Evolutionary conservation across 768 basidiomycete genomes (phyloP).

Genomic region (Dendrothele bispora): DNA sequence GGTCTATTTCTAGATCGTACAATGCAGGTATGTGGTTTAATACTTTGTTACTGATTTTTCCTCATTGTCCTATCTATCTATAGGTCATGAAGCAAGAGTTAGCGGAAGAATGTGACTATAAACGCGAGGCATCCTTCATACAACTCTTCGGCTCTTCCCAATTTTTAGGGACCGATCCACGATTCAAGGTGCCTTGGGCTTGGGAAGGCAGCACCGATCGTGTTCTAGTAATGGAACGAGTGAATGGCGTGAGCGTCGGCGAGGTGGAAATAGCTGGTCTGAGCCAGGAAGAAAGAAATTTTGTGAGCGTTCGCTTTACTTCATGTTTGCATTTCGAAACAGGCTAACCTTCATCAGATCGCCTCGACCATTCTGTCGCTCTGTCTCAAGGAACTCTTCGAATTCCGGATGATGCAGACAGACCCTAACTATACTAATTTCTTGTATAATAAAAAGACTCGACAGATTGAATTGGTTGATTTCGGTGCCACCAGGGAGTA

Average conservation of each 20-base stretch:
- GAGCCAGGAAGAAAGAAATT: slow-evolving; percentile 68
- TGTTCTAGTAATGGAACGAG: slow-evolving; percentile 88
- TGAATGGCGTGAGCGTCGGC: slow-evolving; percentile 80
- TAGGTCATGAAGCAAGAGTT: slow-evolving; percentile 89
- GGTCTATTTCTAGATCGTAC: slow-evolving; percentile 91
- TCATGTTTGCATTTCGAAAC: background rate
- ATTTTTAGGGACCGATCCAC: slow-evolving; percentile 47
- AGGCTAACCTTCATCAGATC: slow-evolving; percentile 52
- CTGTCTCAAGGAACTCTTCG: slow-evolving; percentile 87
- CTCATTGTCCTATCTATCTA: background rate
- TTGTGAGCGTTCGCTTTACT: slow-evolving; percentile 10
- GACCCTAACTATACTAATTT: slow-evolving; percentile 99
- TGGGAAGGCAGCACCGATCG: slow-evolving; percentile 79
- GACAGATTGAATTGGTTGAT: slow-evolving; percentile 84
- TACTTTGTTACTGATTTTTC: background rate
- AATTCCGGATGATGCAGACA: slow-evolving; percentile 94
- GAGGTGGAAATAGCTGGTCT: slow-evolving; percentile 55
- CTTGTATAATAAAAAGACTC: slow-evolving; percentile 55
- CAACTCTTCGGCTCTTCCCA: slow-evolving; percentile 53
- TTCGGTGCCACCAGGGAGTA: slow-evolving; percentile 95
- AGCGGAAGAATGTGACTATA: slow-evolving; percentile 90
- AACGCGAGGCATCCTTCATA: slow-evolving; percentile 75
- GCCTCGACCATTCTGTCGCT: slow-evolving; percentile 79
- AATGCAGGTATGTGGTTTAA: slow-evolving; percentile 50
- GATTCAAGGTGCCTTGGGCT: slow-evolving; percentile 86